These are phyloP conservation scores for Prunus kanzakura DNA, from an alignment of 306 rosid genomes.

Conservation along the genomic window DNA sequence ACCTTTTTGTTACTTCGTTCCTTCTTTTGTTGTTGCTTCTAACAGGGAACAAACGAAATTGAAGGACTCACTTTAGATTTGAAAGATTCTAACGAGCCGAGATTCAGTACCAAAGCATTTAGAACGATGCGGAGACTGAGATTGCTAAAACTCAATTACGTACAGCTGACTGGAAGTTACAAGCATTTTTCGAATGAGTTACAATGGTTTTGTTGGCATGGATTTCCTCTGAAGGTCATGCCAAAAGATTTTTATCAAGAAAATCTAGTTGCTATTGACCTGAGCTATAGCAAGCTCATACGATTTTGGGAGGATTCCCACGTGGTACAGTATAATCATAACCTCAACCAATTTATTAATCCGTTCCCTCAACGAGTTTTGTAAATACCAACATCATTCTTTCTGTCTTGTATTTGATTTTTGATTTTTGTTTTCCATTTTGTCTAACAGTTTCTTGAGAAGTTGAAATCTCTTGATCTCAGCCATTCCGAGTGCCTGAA, in stretches of 20 bases:
- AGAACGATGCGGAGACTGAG: slow-evolving; percentile 30
- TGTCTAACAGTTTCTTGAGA: slow-evolving; percentile 2
- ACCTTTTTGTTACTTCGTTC: no score
- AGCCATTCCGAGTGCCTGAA: background rate
- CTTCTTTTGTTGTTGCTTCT: background rate
- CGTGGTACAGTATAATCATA: slow-evolving; percentile 19
- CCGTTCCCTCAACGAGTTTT: no score
- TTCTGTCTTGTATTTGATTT: background rate
- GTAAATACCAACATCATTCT: no score
- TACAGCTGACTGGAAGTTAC: slow-evolving; percentile 13
- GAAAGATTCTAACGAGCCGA: background rate
- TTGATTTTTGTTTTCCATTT: background rate
- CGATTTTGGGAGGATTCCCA: slow-evolving; percentile 27
- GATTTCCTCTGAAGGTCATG: background rate
- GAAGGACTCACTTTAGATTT: slow-evolving; percentile 12
- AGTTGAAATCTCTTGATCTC: slow-evolving; percentile 11
- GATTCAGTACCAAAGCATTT: slow-evolving; percentile 21
- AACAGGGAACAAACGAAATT: background rate
- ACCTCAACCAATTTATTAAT: background rate
- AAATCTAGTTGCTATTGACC: slow-evolving; percentile 25
- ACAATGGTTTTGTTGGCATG: background rate
- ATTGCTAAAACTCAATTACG: slow-evolving; percentile 29
- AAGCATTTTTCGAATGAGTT: slow-evolving; percentile 21
- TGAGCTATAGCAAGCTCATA: slow-evolving; percentile 26
- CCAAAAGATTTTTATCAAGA: background rate